Percentiles rank a stretch among this genome's conserved stretches.
These are phyloP conservation scores for Boechera divaricarpa DNA, from an alignment of 345 rosid genomes.

Conservation along the genomic window DNA sequence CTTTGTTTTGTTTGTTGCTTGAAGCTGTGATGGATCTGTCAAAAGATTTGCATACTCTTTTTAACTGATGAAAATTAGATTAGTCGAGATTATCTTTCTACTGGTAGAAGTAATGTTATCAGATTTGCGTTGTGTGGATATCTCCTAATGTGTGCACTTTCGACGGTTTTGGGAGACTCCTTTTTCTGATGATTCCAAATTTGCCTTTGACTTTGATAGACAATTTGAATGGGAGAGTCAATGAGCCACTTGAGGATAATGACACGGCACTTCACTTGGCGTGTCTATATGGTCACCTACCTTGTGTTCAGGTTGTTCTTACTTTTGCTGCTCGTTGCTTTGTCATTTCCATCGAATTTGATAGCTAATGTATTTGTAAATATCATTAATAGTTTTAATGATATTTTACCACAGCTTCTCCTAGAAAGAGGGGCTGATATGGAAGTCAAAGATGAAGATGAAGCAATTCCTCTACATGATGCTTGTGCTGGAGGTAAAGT, in stretches of 20 bases:
- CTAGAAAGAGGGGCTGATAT: constrained; percentile 84
- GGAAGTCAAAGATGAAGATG: constrained; percentile 91
- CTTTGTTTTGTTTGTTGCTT: constrained; percentile 23
- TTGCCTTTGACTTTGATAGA: constrained; percentile 47
- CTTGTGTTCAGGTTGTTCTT: constrained; percentile 78
- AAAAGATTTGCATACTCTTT: constrained; percentile 2
- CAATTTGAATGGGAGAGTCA: constrained; percentile 69
- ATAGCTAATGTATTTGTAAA: constrained; percentile 10
- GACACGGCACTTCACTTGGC: constrained; percentile 91
- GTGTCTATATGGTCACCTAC: constrained; percentile 83
- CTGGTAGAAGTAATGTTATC: neutral
- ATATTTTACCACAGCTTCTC: constrained; percentile 59
- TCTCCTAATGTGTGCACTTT: neutral
- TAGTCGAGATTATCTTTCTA: neutral
- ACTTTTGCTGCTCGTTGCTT: neutral
- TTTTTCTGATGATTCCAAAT: neutral
- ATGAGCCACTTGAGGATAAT: constrained; percentile 88
- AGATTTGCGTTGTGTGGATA: constrained; percentile 11
- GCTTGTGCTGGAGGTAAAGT: constrained; percentile 86
- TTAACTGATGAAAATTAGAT: neutral
- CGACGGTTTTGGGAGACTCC: neutral
- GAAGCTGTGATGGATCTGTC: neutral
- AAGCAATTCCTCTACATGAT: constrained; percentile 93
- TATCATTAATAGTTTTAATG: neutral
- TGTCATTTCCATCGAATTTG: neutral